Base-by-base conservation (phyloP, 306 rosid species). In the Prunus davidiana region DNA sequence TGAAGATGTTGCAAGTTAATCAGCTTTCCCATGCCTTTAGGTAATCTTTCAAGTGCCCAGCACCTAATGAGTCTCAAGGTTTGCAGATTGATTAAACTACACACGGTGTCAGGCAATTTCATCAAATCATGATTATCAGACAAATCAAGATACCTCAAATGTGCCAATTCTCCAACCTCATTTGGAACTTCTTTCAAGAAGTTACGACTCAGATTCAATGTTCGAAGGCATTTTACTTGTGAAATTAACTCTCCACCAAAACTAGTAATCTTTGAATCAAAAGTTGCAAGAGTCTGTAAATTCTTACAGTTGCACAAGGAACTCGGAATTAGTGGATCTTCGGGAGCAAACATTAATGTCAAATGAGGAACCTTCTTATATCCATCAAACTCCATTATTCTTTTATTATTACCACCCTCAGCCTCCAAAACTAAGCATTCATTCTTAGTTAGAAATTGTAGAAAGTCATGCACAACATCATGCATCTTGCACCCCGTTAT, bases 61-160 rank as follows among this genome's bases (percentile, higher is more conserved):
- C 64, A 65, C 8, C 4, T 0, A 0, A 1, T 41, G 10, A 76
- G 7, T 15, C 28, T 34, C 51, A 64, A 6, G 18, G 56, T 74
- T 45, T 74, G 60, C 25, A 75, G 3, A 64, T 75, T 75, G 49
- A 50, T 2, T 38, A 64, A 51, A 3, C 22, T 6, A 45, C 57
- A 74, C 8, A 46, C 0, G 6, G 9, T 6, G 2, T 47, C 51
- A 0, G 61, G 71, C 22, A 75, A 51, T 32, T 22, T 22, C 72
- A 38, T 15, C 56, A 51, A 51, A 0, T 15, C 6, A 0, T 1
- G 0, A 51, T 51, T 15, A 3, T 0, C 0, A 0, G 20, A 51
- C 19, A 51, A 51, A 51, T 51, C 9, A 38, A 38, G 9, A 38
- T 38, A 38, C 43, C 43, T 38, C 43, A 38, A 38, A 38, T 38